Base-by-base conservation (phyloP, 2,329 filamentous ascomycete genomes). In the Ilyonectria robusta region DNA sequence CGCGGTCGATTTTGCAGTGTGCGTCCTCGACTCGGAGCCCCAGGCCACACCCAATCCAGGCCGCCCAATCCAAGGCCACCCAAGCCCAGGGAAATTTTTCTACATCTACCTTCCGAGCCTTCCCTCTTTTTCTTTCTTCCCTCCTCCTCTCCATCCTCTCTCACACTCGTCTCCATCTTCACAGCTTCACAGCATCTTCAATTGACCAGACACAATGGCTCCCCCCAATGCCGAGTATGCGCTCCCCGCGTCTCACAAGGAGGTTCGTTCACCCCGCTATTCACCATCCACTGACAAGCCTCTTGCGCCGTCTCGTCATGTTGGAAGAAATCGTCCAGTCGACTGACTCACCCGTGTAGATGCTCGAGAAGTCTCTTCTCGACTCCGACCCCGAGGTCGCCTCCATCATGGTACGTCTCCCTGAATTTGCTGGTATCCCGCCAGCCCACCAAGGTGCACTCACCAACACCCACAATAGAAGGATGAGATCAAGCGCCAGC, bases 301-400 rank as follows among this genome's bases (percentile, higher is more conserved):
- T n/a, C 23, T 29, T 15, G 19, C 7, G 10, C 44, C 26, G 23
- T 55, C 42, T 21, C 31, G 29, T 55, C 40, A 8, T 26, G 6
- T 6, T 46, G 19, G 19, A 53, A 17, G 40, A 54, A 40, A 44
- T 2, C 10, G 11, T n/a, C 33, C 47, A 65, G 58, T 64, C 29
- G 21, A 55, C 61, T 76, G 63, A 69, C 66, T 67, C 62, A 72
- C 54, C 8, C 55, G 33, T 70, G 46, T 64, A 97, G 94, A 91
- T 98, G 90, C 94, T 99, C 87, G 93, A 98, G 90, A 96, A 94
- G 87, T 93, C 94, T 82, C 91, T 99, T 78, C 85, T 95, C 78
- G 94, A 97, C 77, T 92, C 92, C 64, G 96, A 99, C 83, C 92
- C 94, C 65, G 95, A 98, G 89, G 94, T 99, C 79, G 94, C 94